These are phyloP conservation scores for Trichosporon coremiiforme DNA, from an alignment of 1,284 basidiomycete species.

Conservation along the genomic window DNA sequence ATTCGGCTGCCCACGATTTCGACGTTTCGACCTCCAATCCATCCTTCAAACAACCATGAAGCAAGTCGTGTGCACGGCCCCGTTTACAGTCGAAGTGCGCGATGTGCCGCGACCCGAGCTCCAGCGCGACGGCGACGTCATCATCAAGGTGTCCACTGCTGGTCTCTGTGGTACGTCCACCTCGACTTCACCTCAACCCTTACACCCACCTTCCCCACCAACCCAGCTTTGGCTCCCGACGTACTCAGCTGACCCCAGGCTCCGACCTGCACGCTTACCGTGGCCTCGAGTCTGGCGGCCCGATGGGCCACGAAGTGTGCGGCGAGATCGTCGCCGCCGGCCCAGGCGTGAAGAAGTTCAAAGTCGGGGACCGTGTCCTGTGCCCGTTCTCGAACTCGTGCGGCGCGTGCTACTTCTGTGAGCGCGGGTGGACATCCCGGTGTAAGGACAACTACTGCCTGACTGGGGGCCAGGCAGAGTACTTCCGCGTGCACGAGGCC, in stretches of 20 bases:
- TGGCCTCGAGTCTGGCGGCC: slow-evolving; percentile 59
- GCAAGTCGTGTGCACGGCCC: slow-evolving; percentile 40
- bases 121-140: slow-evolving; percentile 41
- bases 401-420: slow-evolving; percentile 68
- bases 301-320: slow-evolving; percentile 76
- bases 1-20: too few relatives aligned
- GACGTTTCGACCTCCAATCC: neutral
- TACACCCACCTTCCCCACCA: too few relatives aligned
- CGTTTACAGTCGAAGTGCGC: slow-evolving; percentile 41
- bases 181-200: too few relatives aligned
- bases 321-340: slow-evolving; percentile 76
- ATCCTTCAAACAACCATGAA: slow-evolving; percentile 1
- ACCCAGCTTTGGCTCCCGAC: neutral
- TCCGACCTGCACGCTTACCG: slow-evolving; percentile 81
- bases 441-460: slow-evolving; percentile 69
- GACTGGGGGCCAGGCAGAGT: slow-evolving; percentile 85
- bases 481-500: slow-evolving; percentile 69
- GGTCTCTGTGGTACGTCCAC: slow-evolving; percentile 49
- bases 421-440: slow-evolving; percentile 72
- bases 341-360: slow-evolving; percentile 66
- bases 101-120: slow-evolving; percentile 41
- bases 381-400: slow-evolving; percentile 84
- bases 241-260: slow-evolving; percentile 56
- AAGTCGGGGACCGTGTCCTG: slow-evolving; percentile 79
- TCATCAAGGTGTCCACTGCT: slow-evolving; percentile 47